These are phyloP conservation scores for Botrytis fragariae DNA, from an alignment of 2,329 filamentous ascomycete species.

Conservation along the genomic window DNA sequence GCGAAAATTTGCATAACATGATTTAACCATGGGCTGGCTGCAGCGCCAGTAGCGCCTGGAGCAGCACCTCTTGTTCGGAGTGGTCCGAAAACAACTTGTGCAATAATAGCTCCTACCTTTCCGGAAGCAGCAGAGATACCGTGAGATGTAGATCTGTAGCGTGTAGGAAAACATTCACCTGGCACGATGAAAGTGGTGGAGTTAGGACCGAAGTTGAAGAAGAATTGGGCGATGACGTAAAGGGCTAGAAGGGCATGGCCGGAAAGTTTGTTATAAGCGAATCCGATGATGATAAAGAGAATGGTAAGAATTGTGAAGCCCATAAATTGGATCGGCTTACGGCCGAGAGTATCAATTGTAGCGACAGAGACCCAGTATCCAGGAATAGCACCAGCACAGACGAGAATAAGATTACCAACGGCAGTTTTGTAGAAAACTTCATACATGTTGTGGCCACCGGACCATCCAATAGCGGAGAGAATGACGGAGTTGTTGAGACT, in stretches of 20 bases:
- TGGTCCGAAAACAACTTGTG: slow-evolving; percentile 52
- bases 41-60: slow-evolving; percentile 27
- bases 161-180: slow-evolving; percentile 52
- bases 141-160: slow-evolving; percentile 40
- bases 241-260: slow-evolving; percentile 55
- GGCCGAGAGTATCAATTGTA: slow-evolving; percentile 71
- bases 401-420: slow-evolving; percentile 73
- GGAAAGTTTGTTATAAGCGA: slow-evolving; percentile 52
- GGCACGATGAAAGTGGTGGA: slow-evolving; percentile 75
- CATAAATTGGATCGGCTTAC: slow-evolving; percentile 70
- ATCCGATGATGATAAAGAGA: slow-evolving; percentile 62
- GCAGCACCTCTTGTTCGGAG: slow-evolving; percentile 45
- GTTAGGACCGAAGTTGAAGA: slow-evolving; percentile 67
- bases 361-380: slow-evolving; percentile 79
- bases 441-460: slow-evolving; percentile 62
- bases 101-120: slow-evolving; percentile 41
- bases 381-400: slow-evolving; percentile 74
- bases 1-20: slow-evolving; percentile 76
- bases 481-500: slow-evolving; percentile 74
- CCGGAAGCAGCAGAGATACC: slow-evolving; percentile 41
- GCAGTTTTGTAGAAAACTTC: slow-evolving; percentile 68
- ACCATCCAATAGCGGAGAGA: slow-evolving; percentile 70
- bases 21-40: slow-evolving; percentile 57
- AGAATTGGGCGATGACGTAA: slow-evolving; percentile 64
- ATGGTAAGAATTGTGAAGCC: slow-evolving; percentile 62